Conservation (phyloP, 345 rosid species). For the Euphorbia pulcherrima region DNA sequence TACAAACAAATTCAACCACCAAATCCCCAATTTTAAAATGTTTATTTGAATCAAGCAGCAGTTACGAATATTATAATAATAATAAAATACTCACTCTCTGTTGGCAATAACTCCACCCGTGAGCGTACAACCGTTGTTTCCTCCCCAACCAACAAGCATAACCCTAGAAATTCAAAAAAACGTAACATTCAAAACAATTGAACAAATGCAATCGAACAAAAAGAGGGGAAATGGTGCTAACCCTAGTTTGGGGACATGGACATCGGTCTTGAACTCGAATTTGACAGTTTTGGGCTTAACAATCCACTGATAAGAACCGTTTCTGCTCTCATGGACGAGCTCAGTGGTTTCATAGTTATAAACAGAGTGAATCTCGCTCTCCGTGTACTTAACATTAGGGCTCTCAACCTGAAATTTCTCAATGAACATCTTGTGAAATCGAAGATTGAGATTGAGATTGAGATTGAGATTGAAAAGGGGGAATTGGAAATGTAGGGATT, state of each 20-base stretch:
- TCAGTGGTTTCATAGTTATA: constrained; percentile 90
- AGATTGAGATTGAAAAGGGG: background rate
- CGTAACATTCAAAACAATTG: background rate
- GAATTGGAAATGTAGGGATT: background rate
- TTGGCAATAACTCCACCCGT: constrained; percentile 89
- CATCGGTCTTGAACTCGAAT: constrained; percentile 81
- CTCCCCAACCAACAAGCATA: constrained; percentile 98
- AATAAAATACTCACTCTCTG: constrained; percentile 58
- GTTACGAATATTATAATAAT: background rate
- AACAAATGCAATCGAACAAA: background rate
- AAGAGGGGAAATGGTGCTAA: constrained; percentile 19
- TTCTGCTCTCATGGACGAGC: constrained; percentile 77
- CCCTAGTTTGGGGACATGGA: constrained; percentile 86
- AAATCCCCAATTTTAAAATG: background rate
- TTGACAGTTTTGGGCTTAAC: constrained; percentile 84
- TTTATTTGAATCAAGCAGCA: background rate
- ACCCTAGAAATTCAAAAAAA: constrained; percentile 42
- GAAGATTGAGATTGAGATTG: background rate
- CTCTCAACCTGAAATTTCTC: constrained; percentile 84
- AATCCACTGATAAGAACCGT: constrained; percentile 78
- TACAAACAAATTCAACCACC: constrained; percentile 6
- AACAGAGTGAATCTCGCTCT: constrained; percentile 74
- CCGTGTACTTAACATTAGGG: constrained; percentile 82
- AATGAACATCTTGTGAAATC: constrained; percentile 54
- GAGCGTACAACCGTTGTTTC: constrained; percentile 90